phyloP scores from a whole-genome alignment of 2,329 filamentous ascomycete genomes.

The Cryphonectria japonica region DNA sequence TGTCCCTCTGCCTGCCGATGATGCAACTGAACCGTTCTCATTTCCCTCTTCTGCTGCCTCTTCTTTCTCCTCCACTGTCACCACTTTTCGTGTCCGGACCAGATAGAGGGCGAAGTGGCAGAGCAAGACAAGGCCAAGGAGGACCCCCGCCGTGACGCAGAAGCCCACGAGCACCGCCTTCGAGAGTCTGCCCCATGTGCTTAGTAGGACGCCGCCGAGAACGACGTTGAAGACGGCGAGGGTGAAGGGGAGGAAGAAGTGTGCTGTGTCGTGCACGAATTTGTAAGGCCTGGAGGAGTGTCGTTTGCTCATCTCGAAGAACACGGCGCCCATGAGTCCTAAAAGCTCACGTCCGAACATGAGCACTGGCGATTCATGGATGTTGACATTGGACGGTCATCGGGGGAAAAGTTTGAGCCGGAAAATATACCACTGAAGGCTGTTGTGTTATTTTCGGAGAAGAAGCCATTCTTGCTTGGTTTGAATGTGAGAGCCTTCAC shows the following conservation, averaged over 20 bases:
- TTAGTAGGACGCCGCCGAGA: slow-evolving; percentile 17
- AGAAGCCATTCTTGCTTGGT: not conserved
- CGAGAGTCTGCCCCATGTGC: slow-evolving; percentile 19
- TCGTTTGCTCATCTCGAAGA: slow-evolving; percentile 11
- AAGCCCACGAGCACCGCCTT: slow-evolving; percentile 16
- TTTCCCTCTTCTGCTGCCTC: too few species aligned
- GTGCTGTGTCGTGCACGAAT: slow-evolving; percentile 15
- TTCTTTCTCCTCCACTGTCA: not conserved
- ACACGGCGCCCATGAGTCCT: not conserved
- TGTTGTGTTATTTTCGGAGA: not conserved
- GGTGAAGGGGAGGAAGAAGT: slow-evolving; percentile 22
- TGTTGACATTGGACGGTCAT: not conserved
- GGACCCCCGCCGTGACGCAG: slow-evolving; percentile 15
- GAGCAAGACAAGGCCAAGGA: slow-evolving; percentile 14
- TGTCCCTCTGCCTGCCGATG: not conserved
- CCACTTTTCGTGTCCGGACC: not conserved
- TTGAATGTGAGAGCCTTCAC: not conserved
- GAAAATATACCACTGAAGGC: not conserved
- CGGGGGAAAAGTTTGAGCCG: not conserved
- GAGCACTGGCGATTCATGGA: not conserved
- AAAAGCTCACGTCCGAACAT: slow-evolving; percentile 15
- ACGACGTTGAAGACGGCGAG: slow-evolving; percentile 12
- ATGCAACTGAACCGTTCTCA: not conserved
- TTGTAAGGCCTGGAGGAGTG: slow-evolving; percentile 8
- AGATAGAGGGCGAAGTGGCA: slow-evolving; percentile 23